Conservation (phyloP, 768 basidiomycete species). For the Termitomyces sp. region DNA sequence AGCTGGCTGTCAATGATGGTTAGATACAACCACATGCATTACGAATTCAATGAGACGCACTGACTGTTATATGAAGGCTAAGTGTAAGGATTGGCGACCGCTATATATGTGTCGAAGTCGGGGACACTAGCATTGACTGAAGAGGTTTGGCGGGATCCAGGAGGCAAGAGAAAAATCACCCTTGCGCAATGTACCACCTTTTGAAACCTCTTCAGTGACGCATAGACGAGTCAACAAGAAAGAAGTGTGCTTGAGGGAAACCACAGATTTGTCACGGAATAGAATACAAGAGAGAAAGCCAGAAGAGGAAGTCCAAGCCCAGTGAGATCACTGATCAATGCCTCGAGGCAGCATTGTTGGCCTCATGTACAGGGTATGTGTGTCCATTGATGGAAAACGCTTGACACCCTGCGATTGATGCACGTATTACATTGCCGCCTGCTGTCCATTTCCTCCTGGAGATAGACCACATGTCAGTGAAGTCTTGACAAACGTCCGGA, state of each 20-base stretch:
- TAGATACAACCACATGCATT: not conserved
- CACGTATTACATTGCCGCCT: not conserved
- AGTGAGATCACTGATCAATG: not conserved
- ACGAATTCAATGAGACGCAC: not conserved
- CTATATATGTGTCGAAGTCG: not conserved
- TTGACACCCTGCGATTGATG: not conserved
- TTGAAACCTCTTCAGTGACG: not conserved
- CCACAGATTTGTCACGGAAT: not conserved
- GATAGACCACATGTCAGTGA: not conserved
- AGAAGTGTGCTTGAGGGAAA: not conserved
- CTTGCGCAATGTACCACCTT: constrained; percentile 8
- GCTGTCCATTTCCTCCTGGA: no score
- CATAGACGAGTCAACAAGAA: not conserved
- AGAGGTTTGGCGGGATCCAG: not conserved
- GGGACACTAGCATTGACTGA: not conserved
- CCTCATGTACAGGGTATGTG: constrained; percentile 5
- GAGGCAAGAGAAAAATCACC: not conserved
- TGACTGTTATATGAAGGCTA: not conserved
- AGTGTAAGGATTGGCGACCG: not conserved
- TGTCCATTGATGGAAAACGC: constrained; percentile 7
- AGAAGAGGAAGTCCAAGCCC: constrained; percentile 7
- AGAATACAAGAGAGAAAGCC: constrained; percentile 7
- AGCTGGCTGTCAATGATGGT: not conserved
- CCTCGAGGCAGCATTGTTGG: constrained; percentile 2
- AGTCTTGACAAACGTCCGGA: not conserved